Percentiles rank a stretch among this genome's conserved stretches.
phyloP scores from a whole-genome alignment of 345 rosid species.

The Citrus mangshanensis region DNA sequence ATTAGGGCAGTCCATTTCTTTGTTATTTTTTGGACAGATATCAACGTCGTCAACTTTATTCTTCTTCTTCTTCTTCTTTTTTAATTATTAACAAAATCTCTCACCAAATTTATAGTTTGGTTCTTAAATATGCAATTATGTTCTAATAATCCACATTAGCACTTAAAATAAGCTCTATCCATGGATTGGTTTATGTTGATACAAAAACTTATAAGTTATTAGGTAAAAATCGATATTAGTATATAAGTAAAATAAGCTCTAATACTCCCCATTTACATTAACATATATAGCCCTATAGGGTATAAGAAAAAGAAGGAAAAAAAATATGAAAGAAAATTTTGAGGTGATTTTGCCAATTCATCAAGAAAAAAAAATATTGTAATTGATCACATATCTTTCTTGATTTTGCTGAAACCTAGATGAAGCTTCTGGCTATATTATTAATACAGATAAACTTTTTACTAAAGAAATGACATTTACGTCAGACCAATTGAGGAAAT shows the following conservation, averaged over 20 bases:
- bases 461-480: constrained; percentile 8
- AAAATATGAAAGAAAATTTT: not conserved
- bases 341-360: not conserved
- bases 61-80: not conserved
- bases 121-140: not conserved
- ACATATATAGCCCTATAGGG: too few relatives aligned
- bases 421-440: constrained; percentile 11
- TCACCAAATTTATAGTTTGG: not conserved
- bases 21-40: too few relatives aligned
- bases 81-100: not conserved
- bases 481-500: constrained; percentile 6
- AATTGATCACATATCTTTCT: not conserved
- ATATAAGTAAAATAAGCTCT: not conserved
- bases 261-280: not conserved
- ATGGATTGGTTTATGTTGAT: not conserved
- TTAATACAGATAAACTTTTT: not conserved
- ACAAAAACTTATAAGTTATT: not conserved
- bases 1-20: not conserved
- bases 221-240: not conserved
- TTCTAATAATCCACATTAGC: too few relatives aligned
- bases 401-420: not conserved
- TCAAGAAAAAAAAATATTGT: too few relatives aligned
- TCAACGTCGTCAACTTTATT: not conserved
- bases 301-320: too few relatives aligned
- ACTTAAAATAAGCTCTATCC: too few relatives aligned